Conservation (phyloP, 2,329 filamentous ascomycete species). For the Colletotrichum godetiae region DNA sequence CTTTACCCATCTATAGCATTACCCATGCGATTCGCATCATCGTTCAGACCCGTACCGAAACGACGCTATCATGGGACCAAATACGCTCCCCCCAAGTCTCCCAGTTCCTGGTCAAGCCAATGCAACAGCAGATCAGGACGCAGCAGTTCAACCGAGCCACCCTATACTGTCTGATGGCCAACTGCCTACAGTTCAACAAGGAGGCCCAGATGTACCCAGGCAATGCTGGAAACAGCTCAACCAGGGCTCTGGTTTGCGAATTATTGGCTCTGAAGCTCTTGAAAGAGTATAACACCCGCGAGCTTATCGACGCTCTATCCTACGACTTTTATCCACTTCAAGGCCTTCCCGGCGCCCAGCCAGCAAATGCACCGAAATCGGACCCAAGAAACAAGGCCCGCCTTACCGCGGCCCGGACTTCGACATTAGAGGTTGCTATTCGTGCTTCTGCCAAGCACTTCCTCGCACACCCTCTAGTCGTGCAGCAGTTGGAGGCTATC, state of each 20-base stretch:
- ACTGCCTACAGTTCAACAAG: constrained; percentile 92
- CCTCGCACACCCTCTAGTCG: constrained; percentile 88
- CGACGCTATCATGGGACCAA: constrained; percentile 93
- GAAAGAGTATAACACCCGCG: constrained; percentile 88
- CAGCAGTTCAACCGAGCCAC: constrained; percentile 89
- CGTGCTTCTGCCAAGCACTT: constrained; percentile 93
- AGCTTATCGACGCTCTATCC: constrained; percentile 92
- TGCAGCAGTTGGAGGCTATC: constrained; percentile 95
- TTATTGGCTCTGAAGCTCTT: constrained; percentile 89
- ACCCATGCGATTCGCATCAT: constrained; percentile 91
- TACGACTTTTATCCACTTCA: constrained; percentile 96
- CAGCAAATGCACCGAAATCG: constrained; percentile 48
- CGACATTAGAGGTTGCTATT: constrained; percentile 92
- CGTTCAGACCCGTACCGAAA: constrained; percentile 87
- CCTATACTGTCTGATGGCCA: constrained; percentile 90
- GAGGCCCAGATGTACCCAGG: constrained; percentile 85
- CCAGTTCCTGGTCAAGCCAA: constrained; percentile 94
- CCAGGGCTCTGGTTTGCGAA: constrained; percentile 89
- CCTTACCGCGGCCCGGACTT: constrained; percentile 78
- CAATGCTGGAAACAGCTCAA: constrained; percentile 85
- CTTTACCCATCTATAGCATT: constrained; percentile 88
- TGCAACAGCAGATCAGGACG: constrained; percentile 87
- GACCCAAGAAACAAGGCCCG: constrained; percentile 56
- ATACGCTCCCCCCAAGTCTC: constrained; percentile 95
- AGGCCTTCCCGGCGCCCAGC: constrained; percentile 70